Evolutionary conservation across 768 basidiomycete genomes (phyloP).

Genomic region (Calocybe cyanea): DNA sequence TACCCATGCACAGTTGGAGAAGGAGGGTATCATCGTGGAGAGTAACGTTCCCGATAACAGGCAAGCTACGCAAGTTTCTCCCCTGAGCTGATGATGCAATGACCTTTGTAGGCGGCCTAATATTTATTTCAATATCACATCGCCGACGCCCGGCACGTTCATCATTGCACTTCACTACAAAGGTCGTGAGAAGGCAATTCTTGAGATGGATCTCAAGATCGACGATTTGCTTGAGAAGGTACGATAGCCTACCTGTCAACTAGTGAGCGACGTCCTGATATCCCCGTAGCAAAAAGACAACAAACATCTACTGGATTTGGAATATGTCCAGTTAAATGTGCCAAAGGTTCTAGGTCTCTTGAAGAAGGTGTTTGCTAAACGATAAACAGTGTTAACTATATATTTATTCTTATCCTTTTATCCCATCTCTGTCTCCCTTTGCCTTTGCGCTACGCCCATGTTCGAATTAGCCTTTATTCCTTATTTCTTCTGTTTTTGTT

Average conservation of each 20-base stretch:
- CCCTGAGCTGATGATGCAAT: too few relatives aligned
- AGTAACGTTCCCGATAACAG: slow-evolving; percentile 99
- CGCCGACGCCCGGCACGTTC: slow-evolving; percentile 96
- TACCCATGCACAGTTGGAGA: slow-evolving; percentile 97
- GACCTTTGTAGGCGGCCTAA: slow-evolving; percentile 72
- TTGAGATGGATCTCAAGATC: slow-evolving; percentile 99
- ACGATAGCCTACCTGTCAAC: slow-evolving; percentile 15
- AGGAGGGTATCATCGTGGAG: slow-evolving; percentile 98
- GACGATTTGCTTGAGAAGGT: slow-evolving; percentile 98
- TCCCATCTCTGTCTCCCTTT: slow-evolving; percentile 11
- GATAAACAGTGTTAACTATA: slow-evolving; percentile 40
- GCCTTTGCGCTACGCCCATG: background rate
- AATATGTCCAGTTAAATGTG: slow-evolving; percentile 97
- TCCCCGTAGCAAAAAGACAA: slow-evolving; percentile 91
- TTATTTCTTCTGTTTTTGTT: slow-evolving; percentile 15
- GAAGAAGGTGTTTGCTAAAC: slow-evolving; percentile 92
- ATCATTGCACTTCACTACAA: slow-evolving; percentile 99
- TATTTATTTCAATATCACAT: slow-evolving; percentile 99
- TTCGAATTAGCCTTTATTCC: slow-evolving; percentile 11
- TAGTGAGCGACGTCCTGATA: too few relatives aligned
- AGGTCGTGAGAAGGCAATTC: slow-evolving; percentile 96
- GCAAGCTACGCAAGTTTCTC: slow-evolving; percentile 46
- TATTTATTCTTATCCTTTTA: slow-evolving; percentile 23
- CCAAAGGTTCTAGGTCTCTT: slow-evolving; percentile 89
- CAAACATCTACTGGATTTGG: slow-evolving; percentile 92